phyloP scores from a whole-genome alignment of 2,329 filamentous ascomycete species.

The Diplodia sapinea region DNA sequence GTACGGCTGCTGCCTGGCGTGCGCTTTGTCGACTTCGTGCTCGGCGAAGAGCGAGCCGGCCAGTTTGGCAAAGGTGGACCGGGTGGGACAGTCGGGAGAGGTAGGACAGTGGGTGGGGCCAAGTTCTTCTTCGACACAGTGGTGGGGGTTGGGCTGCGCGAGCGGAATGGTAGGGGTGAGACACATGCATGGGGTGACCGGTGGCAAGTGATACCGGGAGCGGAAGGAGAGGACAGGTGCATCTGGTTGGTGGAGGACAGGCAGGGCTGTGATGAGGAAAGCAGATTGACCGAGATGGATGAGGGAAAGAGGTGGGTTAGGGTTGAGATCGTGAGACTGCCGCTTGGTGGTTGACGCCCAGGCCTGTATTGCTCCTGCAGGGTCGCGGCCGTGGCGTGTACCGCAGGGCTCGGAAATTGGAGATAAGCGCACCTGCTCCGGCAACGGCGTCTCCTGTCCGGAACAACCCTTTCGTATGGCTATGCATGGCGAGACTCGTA shows the following conservation, averaged over 20 bases:
- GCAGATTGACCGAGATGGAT: not conserved
- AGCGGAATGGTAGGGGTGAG: constrained; percentile 24
- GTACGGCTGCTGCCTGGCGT: constrained; percentile 30
- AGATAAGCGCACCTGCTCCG: not conserved
- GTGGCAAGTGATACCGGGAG: constrained; percentile 25
- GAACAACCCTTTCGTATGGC: not conserved
- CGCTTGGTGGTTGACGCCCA: constrained; percentile 25
- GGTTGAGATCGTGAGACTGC: constrained; percentile 29
- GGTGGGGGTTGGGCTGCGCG: constrained; percentile 24
- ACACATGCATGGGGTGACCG: constrained; percentile 27
- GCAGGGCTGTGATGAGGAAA: constrained; percentile 10
- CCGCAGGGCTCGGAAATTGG: constrained; percentile 7
- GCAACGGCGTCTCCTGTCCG: constrained; percentile 1
- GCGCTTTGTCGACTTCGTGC: constrained; percentile 25
- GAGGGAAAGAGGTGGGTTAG: constrained; percentile 25
- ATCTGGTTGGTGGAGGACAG: constrained; percentile 25
- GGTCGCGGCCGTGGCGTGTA: not conserved
- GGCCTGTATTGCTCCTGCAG: not conserved
- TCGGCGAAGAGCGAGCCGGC: constrained; percentile 25
- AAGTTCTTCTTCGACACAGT: constrained; percentile 31
- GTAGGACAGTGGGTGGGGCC: constrained; percentile 25
- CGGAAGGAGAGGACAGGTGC: constrained; percentile 23
- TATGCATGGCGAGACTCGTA: constrained; percentile 1
- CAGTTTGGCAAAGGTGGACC: constrained; percentile 19
- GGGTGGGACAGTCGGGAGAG: not conserved